A percentile compares a stretch with the other conserved stretches of the same genome.
These are phyloP conservation scores for Lasiosphaeriaceae sp. DNA, from an alignment of 495 filamentous ascomycete species.

Conservation along the genomic window DNA sequence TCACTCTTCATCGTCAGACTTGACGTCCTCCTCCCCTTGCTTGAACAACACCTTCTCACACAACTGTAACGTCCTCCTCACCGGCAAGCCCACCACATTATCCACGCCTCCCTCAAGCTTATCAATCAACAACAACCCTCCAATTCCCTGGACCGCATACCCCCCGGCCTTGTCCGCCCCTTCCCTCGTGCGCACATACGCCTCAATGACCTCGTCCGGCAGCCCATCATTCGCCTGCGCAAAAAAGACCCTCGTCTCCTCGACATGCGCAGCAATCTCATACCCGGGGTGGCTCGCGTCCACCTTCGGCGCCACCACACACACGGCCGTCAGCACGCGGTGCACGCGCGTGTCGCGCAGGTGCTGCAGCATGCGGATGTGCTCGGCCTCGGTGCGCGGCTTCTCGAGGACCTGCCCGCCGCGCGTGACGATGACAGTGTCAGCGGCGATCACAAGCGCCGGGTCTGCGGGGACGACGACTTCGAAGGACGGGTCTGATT, in stretches of 20 bases:
- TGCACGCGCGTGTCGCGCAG: slow-evolving; percentile 71
- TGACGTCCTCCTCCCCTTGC: slow-evolving; percentile 36
- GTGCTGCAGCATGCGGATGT: slow-evolving; percentile 74
- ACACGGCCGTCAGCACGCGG: slow-evolving; percentile 78
- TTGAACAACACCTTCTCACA: slow-evolving; percentile 76
- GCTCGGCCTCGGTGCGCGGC: slow-evolving; percentile 72
- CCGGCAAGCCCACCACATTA: slow-evolving; percentile 93
- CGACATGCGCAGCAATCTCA: slow-evolving; percentile 70
- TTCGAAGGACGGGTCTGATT: background rate
- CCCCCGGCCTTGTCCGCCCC: slow-evolving; percentile 95
- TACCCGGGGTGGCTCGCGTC: slow-evolving; percentile 80
- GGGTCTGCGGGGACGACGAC: slow-evolving; percentile 54
- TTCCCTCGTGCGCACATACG: slow-evolving; percentile 87
- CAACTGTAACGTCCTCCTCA: slow-evolving; percentile 72
- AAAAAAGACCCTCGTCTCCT: slow-evolving; percentile 85
- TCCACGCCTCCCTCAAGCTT: slow-evolving; percentile 84
- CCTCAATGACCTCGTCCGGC: slow-evolving; percentile 57
- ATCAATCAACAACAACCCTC: slow-evolving; percentile 75
- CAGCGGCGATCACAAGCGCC: slow-evolving; percentile 81
- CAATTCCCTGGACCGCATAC: slow-evolving; percentile 88
- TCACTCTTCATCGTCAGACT: slow-evolving; percentile 5
- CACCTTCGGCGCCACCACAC: slow-evolving; percentile 71
- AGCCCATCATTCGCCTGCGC: slow-evolving; percentile 71
- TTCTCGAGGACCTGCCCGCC: slow-evolving; percentile 82
- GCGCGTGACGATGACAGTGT: slow-evolving; percentile 83